A percentile compares a stretch with the other conserved stretches of the same genome.
phyloP scores from a whole-genome alignment of 78 protist genomes.

The Guillardia theta region DNA sequence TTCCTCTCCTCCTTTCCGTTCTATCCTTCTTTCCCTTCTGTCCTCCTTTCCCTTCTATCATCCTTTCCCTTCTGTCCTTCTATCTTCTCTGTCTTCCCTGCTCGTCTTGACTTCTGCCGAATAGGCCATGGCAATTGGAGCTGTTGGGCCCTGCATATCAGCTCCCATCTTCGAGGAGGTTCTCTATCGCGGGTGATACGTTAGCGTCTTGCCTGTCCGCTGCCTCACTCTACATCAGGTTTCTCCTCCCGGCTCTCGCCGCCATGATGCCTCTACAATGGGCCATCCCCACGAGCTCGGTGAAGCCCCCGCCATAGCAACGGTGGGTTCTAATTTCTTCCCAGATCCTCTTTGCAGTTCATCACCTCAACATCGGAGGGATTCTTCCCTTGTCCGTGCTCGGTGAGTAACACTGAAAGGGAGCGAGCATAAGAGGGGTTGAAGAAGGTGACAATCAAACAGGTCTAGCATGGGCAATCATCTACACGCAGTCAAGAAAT shows the following conservation, averaged over 20 bases:
- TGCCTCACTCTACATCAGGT: not conserved
- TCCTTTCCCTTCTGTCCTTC: not conserved
- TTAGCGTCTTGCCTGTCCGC: not conserved
- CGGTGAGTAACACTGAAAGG: no score
- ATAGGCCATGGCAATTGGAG: not conserved
- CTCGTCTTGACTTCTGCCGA: no score
- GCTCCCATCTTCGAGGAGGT: conserved; percentile 29
- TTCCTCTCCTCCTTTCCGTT: no score
- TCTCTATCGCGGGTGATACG: not conserved
- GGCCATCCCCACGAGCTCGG: not conserved
- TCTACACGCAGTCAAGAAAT: not conserved
- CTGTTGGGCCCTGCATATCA: not conserved
- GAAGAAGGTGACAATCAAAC: no score
- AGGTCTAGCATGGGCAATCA: not conserved
- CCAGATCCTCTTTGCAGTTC: not conserved
- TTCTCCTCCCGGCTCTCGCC: not conserved
- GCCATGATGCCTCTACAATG: not conserved
- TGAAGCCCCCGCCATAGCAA: not conserved
- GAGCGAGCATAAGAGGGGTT: no score
- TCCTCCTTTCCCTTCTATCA: not conserved
- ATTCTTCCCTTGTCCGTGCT: not conserved
- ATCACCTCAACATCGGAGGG: not conserved
- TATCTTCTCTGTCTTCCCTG: not conserved
- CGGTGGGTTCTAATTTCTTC: not conserved
- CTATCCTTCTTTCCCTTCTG: no score